Base-by-base conservation (phyloP, 75 land plant species). In the Sequoiadendron giganteum region DNA sequence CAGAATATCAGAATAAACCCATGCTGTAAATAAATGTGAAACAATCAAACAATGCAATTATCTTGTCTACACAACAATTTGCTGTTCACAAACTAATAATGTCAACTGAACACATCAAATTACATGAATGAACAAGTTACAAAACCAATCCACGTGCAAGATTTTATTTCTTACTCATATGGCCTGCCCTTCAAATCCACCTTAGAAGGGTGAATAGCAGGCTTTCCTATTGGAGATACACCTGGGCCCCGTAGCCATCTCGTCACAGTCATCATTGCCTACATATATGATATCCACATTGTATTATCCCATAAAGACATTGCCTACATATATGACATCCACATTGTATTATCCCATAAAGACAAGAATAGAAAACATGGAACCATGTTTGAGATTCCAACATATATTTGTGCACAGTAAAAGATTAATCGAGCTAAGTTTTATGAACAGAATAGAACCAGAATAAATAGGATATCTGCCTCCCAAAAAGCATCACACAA, bases 211-310 rank as follows among this genome's bases (percentile, higher is more conserved):
- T 93, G 94, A 45, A 94, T 81, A 61, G 94, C 89, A 40, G 95
- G 95, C 85, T 94, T 94, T 85, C 95, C 94, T 36, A 94, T 87
- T 79, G 84, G 87, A 47, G 92, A 91, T 13, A 85, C 92, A 84
- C 95, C 94, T 73, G 94, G 94, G 18, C 95, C 92, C 70, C 92
- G 79, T 39, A 88, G 85, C 92, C 88, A 88, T 85, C 93, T 90
- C 85, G 88, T 94, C 34, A 93, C 92, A 43, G 91, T 89, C 95
- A 94, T 94, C 94, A 93, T 93, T 56, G 93, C 95, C 94, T 94
- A 88, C 52, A n/a, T 88, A 82, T 82, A 75, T 45, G 49, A 82
- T 18, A 47, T 47, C 54, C 47, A 47, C 10, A 82, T 47, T 7
- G 3, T 14, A 49, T 82, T 45, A 47, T 45, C 43, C 47, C 13